Base-by-base conservation (phyloP, 192 early-diverging fungal genomes). In the Entomortierella parvispora region DNA sequence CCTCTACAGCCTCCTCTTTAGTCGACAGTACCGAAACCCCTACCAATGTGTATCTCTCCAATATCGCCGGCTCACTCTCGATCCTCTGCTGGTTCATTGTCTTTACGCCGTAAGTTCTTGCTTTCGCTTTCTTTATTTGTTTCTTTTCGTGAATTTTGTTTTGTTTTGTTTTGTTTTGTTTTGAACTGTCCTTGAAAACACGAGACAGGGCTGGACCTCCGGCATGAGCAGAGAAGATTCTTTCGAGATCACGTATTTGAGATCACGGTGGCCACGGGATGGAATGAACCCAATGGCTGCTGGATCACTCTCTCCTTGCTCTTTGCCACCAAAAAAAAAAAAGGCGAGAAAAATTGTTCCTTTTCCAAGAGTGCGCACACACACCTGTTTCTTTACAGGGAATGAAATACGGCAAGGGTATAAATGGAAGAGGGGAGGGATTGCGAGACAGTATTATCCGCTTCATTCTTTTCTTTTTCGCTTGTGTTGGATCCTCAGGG, bases 1-100 rank as follows among this genome's bases (percentile, higher is more conserved):
- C 59, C 20, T 48, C 69, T 9, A 43, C 44, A 3, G 51, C 50
- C 40, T n/a, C 68, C 12, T 34, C 58, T 1, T 26, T 40, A 26
- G 45, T n/a, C 48, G 69, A 63, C 29, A 50, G 57, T 14, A 40
- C 23, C 47, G 37, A 23, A 18, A 22, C 52, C 11, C 75, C 68
- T 23, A 26, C 49, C 45, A 84, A 83, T 32, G 63, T 79, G 48
- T 29, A 80, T 34, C 58, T 78, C n/a, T 91, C 88, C 22, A 80
- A 81, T 56, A 49, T 88, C 23, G 74, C 82, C 29, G 93, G 91
- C 32, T 90, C 89, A 58, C 42, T 92, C 15, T 93, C 90, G 34
- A 87, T 93, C 28, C 70, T 58, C 7, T 91, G 92, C 71, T 95
- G 93, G 93, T 76, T 95, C 34, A 84, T 93, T 8, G 93, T 95